These are phyloP conservation scores for Terfezia boudieri DNA, from an alignment of 495 filamentous ascomycete genomes.

Conservation along the genomic window DNA sequence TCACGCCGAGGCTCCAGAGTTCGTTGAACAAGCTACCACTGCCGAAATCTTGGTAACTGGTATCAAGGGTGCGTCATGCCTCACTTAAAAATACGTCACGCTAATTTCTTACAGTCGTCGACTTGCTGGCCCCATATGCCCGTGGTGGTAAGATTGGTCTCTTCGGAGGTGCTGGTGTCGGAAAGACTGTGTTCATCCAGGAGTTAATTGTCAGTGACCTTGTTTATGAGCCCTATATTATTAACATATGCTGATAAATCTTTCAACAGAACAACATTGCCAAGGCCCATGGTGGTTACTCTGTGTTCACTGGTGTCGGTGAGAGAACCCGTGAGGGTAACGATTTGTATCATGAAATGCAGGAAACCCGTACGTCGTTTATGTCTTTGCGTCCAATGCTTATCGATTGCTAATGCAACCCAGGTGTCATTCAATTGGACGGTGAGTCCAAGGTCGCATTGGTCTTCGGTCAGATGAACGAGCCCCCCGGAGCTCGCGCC, in stretches of 20 bases:
- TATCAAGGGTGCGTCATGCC: constrained; percentile 46
- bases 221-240: not conserved
- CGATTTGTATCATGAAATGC: constrained; percentile 99
- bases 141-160: constrained; percentile 99
- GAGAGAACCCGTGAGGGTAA: constrained; percentile 99
- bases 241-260: constrained; percentile 16
- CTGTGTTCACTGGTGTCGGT: constrained; percentile 98
- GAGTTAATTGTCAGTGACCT: constrained; percentile 47
- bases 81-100: constrained; percentile 1
- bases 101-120: constrained; percentile 41
- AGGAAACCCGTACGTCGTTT: constrained; percentile 48
- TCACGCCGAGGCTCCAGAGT: constrained; percentile 76
- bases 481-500: constrained; percentile 97
- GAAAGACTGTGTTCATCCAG: constrained; percentile 99
- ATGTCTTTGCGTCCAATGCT: not conserved
- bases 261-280: constrained; percentile 74
- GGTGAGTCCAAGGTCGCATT: constrained; percentile 98
- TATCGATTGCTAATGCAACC: not conserved
- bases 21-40: constrained; percentile 81
- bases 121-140: constrained; percentile 92
- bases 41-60: constrained; percentile 95
- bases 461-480: constrained; percentile 99
- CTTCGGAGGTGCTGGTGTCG: constrained; percentile 99
- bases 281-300: constrained; percentile 99
- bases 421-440: constrained; percentile 86